Percentiles rank a stretch among this genome's conserved stretches.
Evolutionary conservation across 768 basidiomycete genomes (phyloP).

Genomic region (Omphalotus guepiniiformis): DNA sequence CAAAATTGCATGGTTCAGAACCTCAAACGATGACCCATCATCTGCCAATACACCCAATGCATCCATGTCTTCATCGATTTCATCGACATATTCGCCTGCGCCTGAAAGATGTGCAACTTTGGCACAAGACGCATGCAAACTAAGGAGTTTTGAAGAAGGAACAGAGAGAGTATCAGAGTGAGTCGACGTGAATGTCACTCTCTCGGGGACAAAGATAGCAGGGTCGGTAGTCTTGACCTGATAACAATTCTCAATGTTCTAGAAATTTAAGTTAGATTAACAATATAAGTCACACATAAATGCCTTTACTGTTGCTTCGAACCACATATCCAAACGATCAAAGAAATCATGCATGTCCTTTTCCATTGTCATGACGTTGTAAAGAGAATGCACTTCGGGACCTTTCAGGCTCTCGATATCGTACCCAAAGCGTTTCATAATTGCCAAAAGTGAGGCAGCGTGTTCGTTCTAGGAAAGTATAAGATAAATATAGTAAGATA

Average conservation of each 20-base stretch:
- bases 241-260: no score
- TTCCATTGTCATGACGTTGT: constrained; percentile 28
- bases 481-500: constrained; percentile 4
- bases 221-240: no score
- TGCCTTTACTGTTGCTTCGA: constrained; percentile 27
- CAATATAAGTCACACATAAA: constrained; percentile 6
- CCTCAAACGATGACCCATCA: constrained; percentile 12
- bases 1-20: no score
- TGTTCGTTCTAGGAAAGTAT: constrained; percentile 17
- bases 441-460: constrained; percentile 21
- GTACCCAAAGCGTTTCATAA: constrained; percentile 24
- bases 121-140: constrained; percentile 37
- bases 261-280: constrained; percentile 1
- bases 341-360: constrained; percentile 18
- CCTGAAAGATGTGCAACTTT: constrained; percentile 36
- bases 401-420: constrained; percentile 23
- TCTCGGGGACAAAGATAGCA: no score
- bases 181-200: no score
- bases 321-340: constrained; percentile 26
- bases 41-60: constrained; percentile 11
- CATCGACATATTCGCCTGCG: constrained; percentile 30
- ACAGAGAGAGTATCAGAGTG: no score
- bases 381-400: constrained; percentile 23
- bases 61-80: constrained; percentile 21
- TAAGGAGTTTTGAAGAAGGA: constrained; percentile 27